These are phyloP conservation scores for Mycena sp. DNA, from an alignment of 1,284 basidiomycete genomes.

Conservation along the genomic window DNA sequence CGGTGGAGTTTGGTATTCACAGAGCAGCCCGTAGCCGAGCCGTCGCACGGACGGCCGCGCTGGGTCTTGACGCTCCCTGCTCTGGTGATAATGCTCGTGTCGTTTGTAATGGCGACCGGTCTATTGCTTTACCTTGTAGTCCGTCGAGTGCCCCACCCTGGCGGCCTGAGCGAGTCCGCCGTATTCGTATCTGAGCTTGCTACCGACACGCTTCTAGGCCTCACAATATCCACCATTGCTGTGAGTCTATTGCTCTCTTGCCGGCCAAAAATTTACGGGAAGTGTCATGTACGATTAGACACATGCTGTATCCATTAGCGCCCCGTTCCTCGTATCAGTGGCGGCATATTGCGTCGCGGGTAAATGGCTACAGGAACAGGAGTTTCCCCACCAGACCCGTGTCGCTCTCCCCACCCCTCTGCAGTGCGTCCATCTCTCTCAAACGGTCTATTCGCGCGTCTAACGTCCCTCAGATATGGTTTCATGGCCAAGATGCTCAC, in stretches of 20 bases:
- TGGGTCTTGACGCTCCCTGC: conserved; percentile 24
- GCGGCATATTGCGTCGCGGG: conserved; percentile 26
- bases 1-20: conserved; percentile 16
- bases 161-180: conserved; percentile 1
- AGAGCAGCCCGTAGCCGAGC: background rate
- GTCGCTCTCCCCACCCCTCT: conserved; percentile 22
- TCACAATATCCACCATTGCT: conserved; percentile 20
- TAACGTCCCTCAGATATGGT: conserved; percentile 16
- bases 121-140: conserved; percentile 19
- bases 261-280: background rate
- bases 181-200: conserved; percentile 12
- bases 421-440: conserved; percentile 7
- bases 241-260: conserved; percentile 18
- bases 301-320: conserved; percentile 21
- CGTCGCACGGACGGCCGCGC: conserved; percentile 10
- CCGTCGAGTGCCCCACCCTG: conserved; percentile 1
- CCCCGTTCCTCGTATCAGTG: conserved; percentile 24
- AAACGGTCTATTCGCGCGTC: background rate
- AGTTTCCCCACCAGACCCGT: conserved; percentile 16
- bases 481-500: conserved; percentile 25
- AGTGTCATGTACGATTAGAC: conserved; percentile 11
- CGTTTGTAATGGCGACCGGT: conserved; percentile 18
- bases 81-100: conserved; percentile 18
- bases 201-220: conserved; percentile 17
- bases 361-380: conserved; percentile 27